Conservation (phyloP, 208 protist genomes). For the Trypanosoma caninum region DNA sequence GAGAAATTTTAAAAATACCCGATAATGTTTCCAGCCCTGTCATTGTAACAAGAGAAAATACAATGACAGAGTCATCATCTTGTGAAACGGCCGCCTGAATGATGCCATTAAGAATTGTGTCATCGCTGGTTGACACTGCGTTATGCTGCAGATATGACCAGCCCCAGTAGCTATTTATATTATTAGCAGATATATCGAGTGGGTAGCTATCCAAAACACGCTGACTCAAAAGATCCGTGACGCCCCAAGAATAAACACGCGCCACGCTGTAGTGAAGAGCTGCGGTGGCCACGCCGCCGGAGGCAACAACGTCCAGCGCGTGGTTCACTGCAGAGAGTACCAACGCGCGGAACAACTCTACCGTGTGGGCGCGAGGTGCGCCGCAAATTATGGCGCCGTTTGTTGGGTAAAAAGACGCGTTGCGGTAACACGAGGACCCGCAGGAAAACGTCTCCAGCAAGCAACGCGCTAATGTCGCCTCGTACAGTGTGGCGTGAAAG, state of each 20-base stretch:
- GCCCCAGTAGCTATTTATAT: neutral
- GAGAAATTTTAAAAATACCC: conserved; percentile 13
- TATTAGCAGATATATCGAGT: neutral
- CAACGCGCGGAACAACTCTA: conserved; percentile 20
- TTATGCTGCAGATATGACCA: conserved; percentile 3
- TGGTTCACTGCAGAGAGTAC: conserved; percentile 15
- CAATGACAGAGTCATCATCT: conserved; percentile 12
- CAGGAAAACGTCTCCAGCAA: conserved; percentile 13
- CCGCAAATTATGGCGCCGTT: conserved; percentile 26
- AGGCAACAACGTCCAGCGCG: conserved; percentile 5
- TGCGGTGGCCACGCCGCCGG: neutral
- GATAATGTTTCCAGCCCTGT: neutral
- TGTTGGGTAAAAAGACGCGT: neutral
- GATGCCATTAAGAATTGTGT: conserved; percentile 10
- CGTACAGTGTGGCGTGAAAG: conserved; percentile 15
- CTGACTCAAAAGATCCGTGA: conserved; percentile 25
- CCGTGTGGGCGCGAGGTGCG: conserved; percentile 1
- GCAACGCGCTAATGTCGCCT: conserved; percentile 10
- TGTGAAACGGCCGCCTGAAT: neutral
- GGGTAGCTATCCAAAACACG: conserved; percentile 16
- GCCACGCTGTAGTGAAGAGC: conserved; percentile 27
- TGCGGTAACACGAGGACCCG: neutral
- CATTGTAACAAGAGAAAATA: conserved; percentile 11
- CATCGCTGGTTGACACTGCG: neutral
- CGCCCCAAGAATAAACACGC: conserved; percentile 37